phyloP scores from a whole-genome alignment of 352 stramenopile genomes.

The Detonula confervacea region DNA sequence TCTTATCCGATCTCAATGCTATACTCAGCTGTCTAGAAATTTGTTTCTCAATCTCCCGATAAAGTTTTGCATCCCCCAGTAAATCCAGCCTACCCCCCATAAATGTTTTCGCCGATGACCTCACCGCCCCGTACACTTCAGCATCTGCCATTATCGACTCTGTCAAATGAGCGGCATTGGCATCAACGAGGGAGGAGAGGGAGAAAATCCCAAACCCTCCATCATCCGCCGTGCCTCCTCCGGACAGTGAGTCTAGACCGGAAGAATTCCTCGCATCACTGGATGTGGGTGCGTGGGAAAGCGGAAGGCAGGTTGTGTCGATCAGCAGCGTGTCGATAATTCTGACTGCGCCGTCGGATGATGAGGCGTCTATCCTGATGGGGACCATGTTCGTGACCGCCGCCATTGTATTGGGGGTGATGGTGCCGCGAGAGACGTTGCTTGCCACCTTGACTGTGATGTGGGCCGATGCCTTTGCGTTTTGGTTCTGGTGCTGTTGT shows the following conservation, averaged over 20 bases:
- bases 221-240: no score
- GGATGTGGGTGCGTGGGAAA: slow-evolving; percentile 42
- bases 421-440: no score
- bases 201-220: slow-evolving; percentile 18
- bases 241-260: slow-evolving; percentile 1
- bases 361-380: slow-evolving; percentile 67
- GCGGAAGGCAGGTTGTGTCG: slow-evolving; percentile 69
- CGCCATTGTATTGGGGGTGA: slow-evolving; percentile 21
- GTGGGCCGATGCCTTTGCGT: no score
- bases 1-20: slow-evolving; percentile 37
- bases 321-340: slow-evolving; percentile 75
- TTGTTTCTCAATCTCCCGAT: slow-evolving; percentile 53
- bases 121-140: slow-evolving; percentile 71
- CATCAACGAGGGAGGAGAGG: slow-evolving; percentile 47
- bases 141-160: slow-evolving; percentile 68
- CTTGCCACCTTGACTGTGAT: no score
- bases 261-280: slow-evolving; percentile 27
- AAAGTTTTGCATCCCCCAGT: slow-evolving; percentile 51
- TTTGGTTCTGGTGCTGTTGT: no score
- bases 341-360: slow-evolving; percentile 52
- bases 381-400: slow-evolving; percentile 62
- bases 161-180: slow-evolving; percentile 67
- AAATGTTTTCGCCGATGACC: slow-evolving; percentile 44
- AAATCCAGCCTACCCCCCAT: slow-evolving; percentile 67
- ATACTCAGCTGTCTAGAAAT: slow-evolving; percentile 64